These are phyloP conservation scores for Podaxis mareebaensis DNA, from an alignment of 768 basidiomycete genomes.

Conservation along the genomic window DNA sequence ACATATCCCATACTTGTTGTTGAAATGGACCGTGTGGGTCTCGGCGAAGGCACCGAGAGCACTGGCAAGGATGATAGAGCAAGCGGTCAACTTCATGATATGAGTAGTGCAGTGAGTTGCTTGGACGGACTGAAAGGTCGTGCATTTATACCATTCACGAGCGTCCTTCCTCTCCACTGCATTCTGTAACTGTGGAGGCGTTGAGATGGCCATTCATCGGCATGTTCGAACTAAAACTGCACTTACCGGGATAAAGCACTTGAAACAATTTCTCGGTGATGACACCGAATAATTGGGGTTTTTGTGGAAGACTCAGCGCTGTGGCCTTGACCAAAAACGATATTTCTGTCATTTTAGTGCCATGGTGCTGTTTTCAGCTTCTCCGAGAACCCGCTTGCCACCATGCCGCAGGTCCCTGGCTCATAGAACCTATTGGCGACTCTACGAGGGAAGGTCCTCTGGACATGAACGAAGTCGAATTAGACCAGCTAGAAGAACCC, in stretches of 20 bases:
- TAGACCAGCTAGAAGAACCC: not conserved
- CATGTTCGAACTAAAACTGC: not conserved
- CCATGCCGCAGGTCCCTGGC: no score
- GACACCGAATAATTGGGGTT: not conserved
- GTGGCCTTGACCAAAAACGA: not conserved
- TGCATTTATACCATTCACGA: not conserved
- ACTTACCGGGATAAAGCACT: not conserved
- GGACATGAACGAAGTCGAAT: no score
- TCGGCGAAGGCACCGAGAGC: not conserved
- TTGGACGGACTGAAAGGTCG: not conserved
- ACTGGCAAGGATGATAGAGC: no score
- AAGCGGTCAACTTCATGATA: not conserved
- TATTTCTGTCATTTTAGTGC: not conserved
- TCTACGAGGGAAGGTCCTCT: no score
- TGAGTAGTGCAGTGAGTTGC: not conserved
- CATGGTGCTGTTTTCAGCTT: not conserved
- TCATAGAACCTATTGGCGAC: no score
- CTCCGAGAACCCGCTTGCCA: not conserved
- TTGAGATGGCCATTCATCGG: not conserved
- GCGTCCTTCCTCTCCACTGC: not conserved
- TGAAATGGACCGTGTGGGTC: not conserved
- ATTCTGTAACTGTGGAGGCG: not conserved
- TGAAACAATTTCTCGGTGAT: not conserved
- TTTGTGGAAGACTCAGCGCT: not conserved
- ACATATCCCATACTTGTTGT: not conserved